Conservation (phyloP, 208 protist species). For the Leishmania mexicana region DNA sequence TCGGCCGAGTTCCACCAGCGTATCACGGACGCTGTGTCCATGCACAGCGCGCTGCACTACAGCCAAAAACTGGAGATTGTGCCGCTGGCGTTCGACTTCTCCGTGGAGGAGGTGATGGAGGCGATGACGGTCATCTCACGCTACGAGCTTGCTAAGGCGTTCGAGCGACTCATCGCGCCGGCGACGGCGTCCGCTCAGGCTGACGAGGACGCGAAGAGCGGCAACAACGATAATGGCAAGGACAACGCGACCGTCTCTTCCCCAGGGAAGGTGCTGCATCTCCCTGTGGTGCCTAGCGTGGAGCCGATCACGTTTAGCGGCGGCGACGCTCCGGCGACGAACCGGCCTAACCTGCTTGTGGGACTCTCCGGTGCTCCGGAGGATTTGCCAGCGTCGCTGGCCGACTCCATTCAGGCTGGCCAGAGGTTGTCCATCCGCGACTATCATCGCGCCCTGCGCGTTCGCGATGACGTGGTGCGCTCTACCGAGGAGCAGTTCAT, state of each 20-base stretch:
- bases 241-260: background rate
- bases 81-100: slow-evolving; percentile 78
- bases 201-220: slow-evolving; percentile 1
- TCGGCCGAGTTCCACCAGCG: slow-evolving; percentile 69
- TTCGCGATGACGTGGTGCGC: slow-evolving; percentile 80
- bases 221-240: background rate
- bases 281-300: slow-evolving; percentile 7
- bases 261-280: background rate
- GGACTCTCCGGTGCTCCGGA: slow-evolving; percentile 50
- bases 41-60: slow-evolving; percentile 64
- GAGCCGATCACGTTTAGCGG: slow-evolving; percentile 2
- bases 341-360: slow-evolving; percentile 31
- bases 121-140: slow-evolving; percentile 67
- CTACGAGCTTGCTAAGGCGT: slow-evolving; percentile 75
- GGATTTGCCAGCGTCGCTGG: slow-evolving; percentile 65
- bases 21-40: slow-evolving; percentile 61
- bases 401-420: slow-evolving; percentile 57
- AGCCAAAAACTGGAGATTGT: slow-evolving; percentile 83
- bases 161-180: slow-evolving; percentile 48
- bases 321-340: slow-evolving; percentile 15
- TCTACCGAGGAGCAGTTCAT: slow-evolving; percentile 84
- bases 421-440: slow-evolving; percentile 51
- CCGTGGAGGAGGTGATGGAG: slow-evolving; percentile 66
- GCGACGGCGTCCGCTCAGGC: slow-evolving; percentile 4
- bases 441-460: slow-evolving; percentile 77